Conservation (phyloP, 345 rosid species). For the Salix udensis region DNA sequence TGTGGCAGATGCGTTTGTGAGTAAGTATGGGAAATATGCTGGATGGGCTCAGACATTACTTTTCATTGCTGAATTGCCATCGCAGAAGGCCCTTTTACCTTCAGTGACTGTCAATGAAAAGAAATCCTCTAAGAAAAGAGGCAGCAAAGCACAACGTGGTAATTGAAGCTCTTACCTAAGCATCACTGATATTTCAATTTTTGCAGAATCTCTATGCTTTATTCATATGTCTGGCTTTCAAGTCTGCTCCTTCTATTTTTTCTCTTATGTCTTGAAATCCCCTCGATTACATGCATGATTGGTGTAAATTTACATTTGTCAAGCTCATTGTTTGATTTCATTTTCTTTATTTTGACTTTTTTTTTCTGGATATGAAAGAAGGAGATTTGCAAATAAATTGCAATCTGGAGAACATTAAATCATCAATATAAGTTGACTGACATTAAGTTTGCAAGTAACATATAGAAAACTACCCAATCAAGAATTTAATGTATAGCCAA, state of each 20-base stretch:
- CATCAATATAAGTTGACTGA: too few species aligned
- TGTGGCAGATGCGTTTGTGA: conserved; percentile 93
- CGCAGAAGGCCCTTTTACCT: conserved; percentile 69
- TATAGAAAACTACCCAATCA: too few species aligned
- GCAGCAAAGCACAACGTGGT: conserved; percentile 9
- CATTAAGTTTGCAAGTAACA: too few species aligned
- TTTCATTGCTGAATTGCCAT: conserved; percentile 82
- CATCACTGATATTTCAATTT: background rate
- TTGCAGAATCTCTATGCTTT: background rate
- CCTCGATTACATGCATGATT: background rate
- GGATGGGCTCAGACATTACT: conserved; percentile 97
- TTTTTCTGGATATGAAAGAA: too few species aligned
- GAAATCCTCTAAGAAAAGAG: conserved; percentile 26
- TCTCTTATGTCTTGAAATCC: too few species aligned
- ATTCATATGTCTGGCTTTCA: too few species aligned
- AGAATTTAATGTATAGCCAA: too few species aligned
- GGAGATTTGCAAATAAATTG: too few species aligned
- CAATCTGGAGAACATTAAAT: too few species aligned
- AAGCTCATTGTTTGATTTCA: too few species aligned
- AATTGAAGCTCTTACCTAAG: conserved; percentile 11
- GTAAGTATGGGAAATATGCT: conserved; percentile 83
- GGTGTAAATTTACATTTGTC: background rate
- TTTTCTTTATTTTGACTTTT: too few species aligned
- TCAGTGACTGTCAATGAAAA: conserved; percentile 37
- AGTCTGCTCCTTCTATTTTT: too few species aligned